Evolutionary conservation across 1,139 yeast genomes (phyloP), one percentile per base, ranked within the genome.

Genomic region (Hyphopichia fennica): DNA sequence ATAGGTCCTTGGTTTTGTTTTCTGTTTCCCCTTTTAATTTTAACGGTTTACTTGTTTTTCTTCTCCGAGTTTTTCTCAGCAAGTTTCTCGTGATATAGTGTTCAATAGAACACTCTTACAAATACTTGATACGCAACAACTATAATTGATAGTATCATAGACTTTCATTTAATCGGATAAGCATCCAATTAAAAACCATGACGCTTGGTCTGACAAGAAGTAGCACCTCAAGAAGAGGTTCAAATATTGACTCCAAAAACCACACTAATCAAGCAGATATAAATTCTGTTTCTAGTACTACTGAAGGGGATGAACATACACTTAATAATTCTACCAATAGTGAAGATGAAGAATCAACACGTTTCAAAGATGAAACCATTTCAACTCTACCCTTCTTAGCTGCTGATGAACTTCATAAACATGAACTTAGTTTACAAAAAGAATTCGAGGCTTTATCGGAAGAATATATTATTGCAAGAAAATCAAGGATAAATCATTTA

Each of bases 381-480:
- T 27, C 40, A 15, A 15, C 32, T 13, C 22, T 38, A 25, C 31
- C 40, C n/a, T 37, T 20, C 15, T 14, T 14, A 13, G 13, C 41
- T 5, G 28, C 32, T 6, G 72, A 67, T 11, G 65, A 69, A 40
- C 53, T 72, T 18, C 48, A 53, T 9, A 42, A 48, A 16, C 44
- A 67, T 15, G 77, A 73, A 47, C 41, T 50, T 4, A 52, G 54
- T 15, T 51, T 73, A 9, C 56, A 66, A 25, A 37, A 41, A 3
- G 77, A 73, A 41, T 73, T 69, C 45, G 54, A 55, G 31, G 27
- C 45, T 2, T 45, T 70, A 16, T 55, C 71, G 15, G 58, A 54
- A 38, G 54, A 57, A 18, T 72, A 67, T 45, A 46, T 72, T 15
- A 46, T 53, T 18, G 58, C 70, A 1, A 53, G 78, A 35, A 50